Conservation (phyloP, 2,329 filamentous ascomycete species). For the Dactylonectria macrodidyma region DNA sequence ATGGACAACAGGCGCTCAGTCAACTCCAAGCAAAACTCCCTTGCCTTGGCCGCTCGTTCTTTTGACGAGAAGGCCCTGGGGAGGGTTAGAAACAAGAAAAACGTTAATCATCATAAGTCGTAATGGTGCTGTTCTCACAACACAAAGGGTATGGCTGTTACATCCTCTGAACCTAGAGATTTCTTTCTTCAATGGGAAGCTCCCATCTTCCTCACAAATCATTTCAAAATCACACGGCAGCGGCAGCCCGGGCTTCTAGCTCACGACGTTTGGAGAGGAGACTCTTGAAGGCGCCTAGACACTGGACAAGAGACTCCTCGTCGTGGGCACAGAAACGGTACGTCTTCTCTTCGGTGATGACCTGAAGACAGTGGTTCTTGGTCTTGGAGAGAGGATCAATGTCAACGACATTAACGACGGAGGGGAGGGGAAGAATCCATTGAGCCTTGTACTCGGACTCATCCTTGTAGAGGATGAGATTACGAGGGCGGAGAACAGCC, state of each 20-base stretch:
- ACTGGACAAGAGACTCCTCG: conserved; percentile 87
- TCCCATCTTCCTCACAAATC: conserved; percentile 4
- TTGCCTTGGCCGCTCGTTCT: background rate
- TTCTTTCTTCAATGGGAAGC: background rate
- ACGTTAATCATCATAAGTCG: conserved; percentile 44
- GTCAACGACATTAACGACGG: conserved; percentile 91
- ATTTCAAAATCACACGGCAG: conserved; percentile 23
- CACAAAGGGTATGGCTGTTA: conserved; percentile 18
- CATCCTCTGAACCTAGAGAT: background rate
- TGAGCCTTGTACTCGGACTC: conserved; percentile 90
- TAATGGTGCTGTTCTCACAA: conserved; percentile 33
- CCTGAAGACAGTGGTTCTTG: conserved; percentile 89
- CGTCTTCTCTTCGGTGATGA: conserved; percentile 93
- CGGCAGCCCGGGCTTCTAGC: conserved; percentile 65
- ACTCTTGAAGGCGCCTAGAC: conserved; percentile 93
- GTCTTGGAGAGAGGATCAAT: conserved; percentile 89
- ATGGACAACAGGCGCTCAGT: conserved; percentile 23
- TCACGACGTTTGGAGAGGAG: conserved; percentile 80
- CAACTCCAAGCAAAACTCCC: conserved; percentile 26
- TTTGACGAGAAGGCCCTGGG: background rate
- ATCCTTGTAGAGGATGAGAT: conserved; percentile 92
- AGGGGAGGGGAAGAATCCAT: conserved; percentile 83
- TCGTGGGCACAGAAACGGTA: conserved; percentile 83
- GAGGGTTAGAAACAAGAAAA: conserved; percentile 36
- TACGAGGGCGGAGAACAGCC: conserved; percentile 89